phyloP scores from a whole-genome alignment of 2,329 filamentous ascomycete genomes.

The Daldinia sp. region DNA sequence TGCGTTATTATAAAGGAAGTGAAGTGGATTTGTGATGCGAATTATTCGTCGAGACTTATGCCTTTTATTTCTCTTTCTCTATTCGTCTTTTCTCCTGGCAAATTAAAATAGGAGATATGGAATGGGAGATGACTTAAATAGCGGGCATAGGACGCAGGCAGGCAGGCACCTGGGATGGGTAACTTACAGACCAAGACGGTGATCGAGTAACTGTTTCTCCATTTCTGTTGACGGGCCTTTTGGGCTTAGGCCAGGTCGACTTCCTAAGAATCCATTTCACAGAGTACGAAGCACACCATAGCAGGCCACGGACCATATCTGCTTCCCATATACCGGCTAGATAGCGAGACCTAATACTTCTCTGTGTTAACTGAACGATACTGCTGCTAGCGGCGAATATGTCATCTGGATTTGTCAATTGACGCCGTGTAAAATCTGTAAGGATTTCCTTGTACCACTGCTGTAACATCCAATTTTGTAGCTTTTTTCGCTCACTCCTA shows the following conservation, averaged over 20 bases:
- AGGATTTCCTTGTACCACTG: slow-evolving; percentile 41
- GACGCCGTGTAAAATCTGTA: slow-evolving; percentile 24
- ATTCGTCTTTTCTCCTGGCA: background rate
- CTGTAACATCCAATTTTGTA: slow-evolving; percentile 23
- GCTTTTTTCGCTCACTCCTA: background rate
- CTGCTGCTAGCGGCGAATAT: slow-evolving; percentile 43
- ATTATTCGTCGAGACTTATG: background rate
- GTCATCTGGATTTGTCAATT: slow-evolving; percentile 38
- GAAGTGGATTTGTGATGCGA: background rate
- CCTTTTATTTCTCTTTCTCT: background rate
- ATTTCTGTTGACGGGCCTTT: slow-evolving; percentile 9
- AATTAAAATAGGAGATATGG: background rate
- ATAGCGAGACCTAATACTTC: slow-evolving; percentile 42
- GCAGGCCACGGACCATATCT: slow-evolving; percentile 43
- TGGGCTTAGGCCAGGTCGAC: slow-evolving; percentile 12
- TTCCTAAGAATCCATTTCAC: background rate
- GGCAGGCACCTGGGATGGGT: background rate
- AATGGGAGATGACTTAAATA: background rate
- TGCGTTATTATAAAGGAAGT: background rate
- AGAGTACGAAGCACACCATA: slow-evolving; percentile 35
- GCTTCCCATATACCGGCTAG: slow-evolving; percentile 44
- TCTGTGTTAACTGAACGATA: slow-evolving; percentile 35
- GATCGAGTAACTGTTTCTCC: slow-evolving; percentile 20
- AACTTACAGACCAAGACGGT: slow-evolving; percentile 44
- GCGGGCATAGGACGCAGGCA: too few species aligned